phyloP scores from a whole-genome alignment of 2,329 filamentous ascomycete species.

The Fusarium citri region DNA sequence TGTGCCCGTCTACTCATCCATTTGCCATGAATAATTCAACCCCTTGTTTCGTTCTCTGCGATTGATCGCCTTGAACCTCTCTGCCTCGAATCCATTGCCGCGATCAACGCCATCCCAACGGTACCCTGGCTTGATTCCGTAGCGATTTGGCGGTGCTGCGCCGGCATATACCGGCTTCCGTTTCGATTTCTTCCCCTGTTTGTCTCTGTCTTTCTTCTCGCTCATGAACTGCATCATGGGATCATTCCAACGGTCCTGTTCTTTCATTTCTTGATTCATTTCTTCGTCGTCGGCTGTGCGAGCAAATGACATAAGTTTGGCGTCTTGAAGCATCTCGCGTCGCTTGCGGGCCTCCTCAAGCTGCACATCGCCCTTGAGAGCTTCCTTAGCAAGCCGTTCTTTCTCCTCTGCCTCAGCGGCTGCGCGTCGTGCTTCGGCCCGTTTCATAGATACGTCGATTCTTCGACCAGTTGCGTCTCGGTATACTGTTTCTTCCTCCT shows the following conservation, averaged over 20 bases:
- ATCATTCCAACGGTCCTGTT: conserved; percentile 88
- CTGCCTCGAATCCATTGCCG: conserved; percentile 90
- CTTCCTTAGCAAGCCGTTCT: conserved; percentile 74
- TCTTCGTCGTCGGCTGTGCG: conserved; percentile 85
- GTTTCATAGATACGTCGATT: conserved; percentile 91
- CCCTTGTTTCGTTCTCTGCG: conserved; percentile 79
- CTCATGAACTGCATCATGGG: conserved; percentile 85
- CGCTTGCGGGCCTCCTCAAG: conserved; percentile 72
- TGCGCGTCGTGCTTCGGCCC: conserved; percentile 81
- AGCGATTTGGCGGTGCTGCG: conserved; percentile 86
- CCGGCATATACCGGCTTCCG: conserved; percentile 80
- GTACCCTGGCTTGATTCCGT: conserved; percentile 91
- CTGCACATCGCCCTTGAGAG: conserved; percentile 88
- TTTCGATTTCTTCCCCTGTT: conserved; percentile 51
- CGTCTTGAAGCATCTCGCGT: conserved; percentile 79
- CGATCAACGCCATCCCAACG: conserved; percentile 98
- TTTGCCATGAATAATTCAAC: conserved; percentile 93
- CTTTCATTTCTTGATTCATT: conserved; percentile 85
- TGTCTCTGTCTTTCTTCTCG: conserved; percentile 54
- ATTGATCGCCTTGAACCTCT: conserved; percentile 92
- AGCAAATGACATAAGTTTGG: conserved; percentile 83
- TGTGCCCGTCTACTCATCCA: conserved; percentile 76
- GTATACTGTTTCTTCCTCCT: conserved; percentile 86
- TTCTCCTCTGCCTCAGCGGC: conserved; percentile 77
- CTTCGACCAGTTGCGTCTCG: conserved; percentile 94